Percentiles rank a stretch among this genome's conserved stretches.
Conservation (phyloP, 352 stramenopile genomes). For the Globisporangium solare region DNA sequence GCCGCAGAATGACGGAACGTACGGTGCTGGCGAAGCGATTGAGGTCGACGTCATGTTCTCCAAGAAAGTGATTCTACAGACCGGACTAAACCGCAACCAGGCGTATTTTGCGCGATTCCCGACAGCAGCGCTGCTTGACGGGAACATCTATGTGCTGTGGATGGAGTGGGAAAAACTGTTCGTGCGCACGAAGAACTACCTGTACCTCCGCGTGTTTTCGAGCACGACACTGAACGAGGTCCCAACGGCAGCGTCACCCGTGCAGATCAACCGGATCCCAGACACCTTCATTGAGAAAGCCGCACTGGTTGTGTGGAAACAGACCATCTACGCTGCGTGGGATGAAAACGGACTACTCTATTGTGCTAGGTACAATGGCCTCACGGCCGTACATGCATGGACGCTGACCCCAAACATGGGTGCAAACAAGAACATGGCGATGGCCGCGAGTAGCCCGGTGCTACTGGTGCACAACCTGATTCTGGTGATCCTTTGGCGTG, state of each 20-base stretch:
- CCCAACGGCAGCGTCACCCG: constrained; percentile 9
- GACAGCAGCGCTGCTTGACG: constrained; percentile 27
- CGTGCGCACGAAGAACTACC: constrained; percentile 29
- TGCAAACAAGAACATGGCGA: constrained; percentile 47
- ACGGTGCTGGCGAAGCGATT: constrained; percentile 61
- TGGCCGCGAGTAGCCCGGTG: constrained; percentile 33
- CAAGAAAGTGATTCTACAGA: constrained; percentile 53
- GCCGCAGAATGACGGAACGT: constrained; percentile 32
- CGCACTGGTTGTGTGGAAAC: constrained; percentile 35
- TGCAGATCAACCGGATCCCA: constrained; percentile 38
- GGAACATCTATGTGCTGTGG: constrained; percentile 62
- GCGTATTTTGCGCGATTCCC: constrained; percentile 44
- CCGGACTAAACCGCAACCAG: constrained; percentile 57
- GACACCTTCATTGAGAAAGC: constrained; percentile 53
- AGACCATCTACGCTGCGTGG: constrained; percentile 57
- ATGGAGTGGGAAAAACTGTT: constrained; percentile 46
- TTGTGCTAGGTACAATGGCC: constrained; percentile 47
- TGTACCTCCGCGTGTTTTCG: constrained; percentile 56
- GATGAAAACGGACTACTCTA: constrained; percentile 59
- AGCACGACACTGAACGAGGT: constrained; percentile 32
- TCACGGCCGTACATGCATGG: constrained; percentile 34
- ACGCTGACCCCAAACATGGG: constrained; percentile 63
- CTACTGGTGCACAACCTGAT: constrained; percentile 57
- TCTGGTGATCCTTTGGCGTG: constrained; percentile 60
- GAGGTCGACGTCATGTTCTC: constrained; percentile 67